Conservation (phyloP, 2,329 filamentous ascomycete species). For the Clarireedia monteithiana region DNA sequence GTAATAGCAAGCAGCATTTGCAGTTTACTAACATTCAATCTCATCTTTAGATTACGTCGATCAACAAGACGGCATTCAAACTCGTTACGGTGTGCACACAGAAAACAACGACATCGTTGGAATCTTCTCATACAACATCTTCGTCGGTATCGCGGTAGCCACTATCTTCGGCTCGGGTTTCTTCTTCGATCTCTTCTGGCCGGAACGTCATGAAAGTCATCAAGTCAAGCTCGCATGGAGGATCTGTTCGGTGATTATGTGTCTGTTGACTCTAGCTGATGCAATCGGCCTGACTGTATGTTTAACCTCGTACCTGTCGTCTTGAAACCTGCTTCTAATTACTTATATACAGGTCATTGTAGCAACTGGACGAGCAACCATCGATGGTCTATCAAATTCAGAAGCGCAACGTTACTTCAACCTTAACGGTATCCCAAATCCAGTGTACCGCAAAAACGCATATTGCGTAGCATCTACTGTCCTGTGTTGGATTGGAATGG, state of each 20-base stretch:
- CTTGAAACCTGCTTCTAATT: neutral
- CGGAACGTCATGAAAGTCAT: conserved; percentile 41
- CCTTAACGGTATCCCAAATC: conserved; percentile 31
- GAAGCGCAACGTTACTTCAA: conserved; percentile 27
- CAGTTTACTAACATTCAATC: neutral
- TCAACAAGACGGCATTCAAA: conserved; percentile 40
- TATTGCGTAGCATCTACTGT: conserved; percentile 43
- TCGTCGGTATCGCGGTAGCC: conserved; percentile 47
- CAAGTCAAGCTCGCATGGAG: conserved; percentile 47
- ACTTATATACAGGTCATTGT: conserved; percentile 34
- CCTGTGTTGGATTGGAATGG: conserved; percentile 44
- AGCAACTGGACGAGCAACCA: conserved; percentile 37
- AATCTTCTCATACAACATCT: conserved; percentile 49
- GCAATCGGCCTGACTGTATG: conserved; percentile 40
- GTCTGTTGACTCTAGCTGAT: conserved; percentile 38
- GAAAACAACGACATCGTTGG: conserved; percentile 50
- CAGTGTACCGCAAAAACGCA: conserved; percentile 40
- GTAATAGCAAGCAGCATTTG: neutral
- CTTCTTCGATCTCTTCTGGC: conserved; percentile 57
- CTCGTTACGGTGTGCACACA: conserved; percentile 34
- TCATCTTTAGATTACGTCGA: conserved; percentile 42
- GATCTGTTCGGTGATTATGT: conserved; percentile 40
- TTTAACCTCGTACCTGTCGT: neutral
- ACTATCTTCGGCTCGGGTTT: conserved; percentile 51
- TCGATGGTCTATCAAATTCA: conserved; percentile 31